Percentiles rank a stretch among this genome's conserved stretches.
Evolutionary conservation across 1,284 basidiomycete species (phyloP).

Genomic region (Trichosporon sp.): DNA sequence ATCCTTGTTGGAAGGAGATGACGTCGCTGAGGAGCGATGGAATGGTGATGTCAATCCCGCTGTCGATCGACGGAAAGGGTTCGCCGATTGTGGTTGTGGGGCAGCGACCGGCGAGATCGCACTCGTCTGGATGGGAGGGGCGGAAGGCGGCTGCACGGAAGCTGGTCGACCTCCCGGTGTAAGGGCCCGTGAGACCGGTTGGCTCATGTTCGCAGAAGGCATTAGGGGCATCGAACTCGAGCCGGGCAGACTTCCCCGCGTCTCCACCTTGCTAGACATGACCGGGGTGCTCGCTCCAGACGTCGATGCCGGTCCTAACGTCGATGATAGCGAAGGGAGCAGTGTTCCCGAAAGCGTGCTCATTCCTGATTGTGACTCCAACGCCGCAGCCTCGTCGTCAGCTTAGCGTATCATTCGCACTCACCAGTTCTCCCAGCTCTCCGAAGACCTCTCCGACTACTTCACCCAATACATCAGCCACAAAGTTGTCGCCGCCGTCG

Average conservation of each 20-base stretch:
- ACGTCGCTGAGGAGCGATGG: constrained; percentile 28
- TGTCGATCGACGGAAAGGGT: constrained; percentile 40
- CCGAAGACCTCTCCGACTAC: constrained; percentile 76
- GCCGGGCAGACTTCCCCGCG: not conserved
- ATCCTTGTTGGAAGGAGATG: constrained; percentile 7
- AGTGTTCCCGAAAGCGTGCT: constrained; percentile 47
- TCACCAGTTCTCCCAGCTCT: constrained; percentile 67
- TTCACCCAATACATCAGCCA: constrained; percentile 78
- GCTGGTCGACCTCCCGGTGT: constrained; percentile 44
- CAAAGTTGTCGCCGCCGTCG: constrained; percentile 53
- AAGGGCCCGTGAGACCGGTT: constrained; percentile 30
- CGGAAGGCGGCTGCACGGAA: constrained; percentile 36
- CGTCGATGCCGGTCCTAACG: constrained; percentile 10
- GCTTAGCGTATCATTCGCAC: constrained; percentile 13
- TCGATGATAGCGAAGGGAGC: constrained; percentile 42
- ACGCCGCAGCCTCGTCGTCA: constrained; percentile 38
- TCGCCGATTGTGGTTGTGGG: constrained; percentile 20
- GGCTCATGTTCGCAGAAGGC: constrained; percentile 24
- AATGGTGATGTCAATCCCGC: constrained; percentile 33
- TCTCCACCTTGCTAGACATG: not conserved
- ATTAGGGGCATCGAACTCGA: constrained; percentile 22
- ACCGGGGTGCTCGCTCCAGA: constrained; percentile 6
- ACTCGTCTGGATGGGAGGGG: constrained; percentile 40
- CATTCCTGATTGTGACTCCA: constrained; percentile 48
- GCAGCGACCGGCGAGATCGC: constrained; percentile 32